These are phyloP conservation scores for Stentor roeselii DNA, from an alignment of 73 alveolate species.

Conservation along the genomic window DNA sequence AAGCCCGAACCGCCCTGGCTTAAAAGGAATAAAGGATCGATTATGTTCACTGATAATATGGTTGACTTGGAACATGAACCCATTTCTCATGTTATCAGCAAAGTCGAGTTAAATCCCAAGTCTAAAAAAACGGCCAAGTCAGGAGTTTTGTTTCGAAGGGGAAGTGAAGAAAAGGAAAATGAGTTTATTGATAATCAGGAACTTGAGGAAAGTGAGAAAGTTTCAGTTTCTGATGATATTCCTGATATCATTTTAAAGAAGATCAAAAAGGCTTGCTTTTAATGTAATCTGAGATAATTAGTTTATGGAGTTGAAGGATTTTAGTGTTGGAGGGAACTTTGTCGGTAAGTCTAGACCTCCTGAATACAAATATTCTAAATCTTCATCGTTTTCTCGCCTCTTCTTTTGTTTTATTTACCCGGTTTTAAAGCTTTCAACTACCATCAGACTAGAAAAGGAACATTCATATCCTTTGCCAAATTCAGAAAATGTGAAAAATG, in stretches of 20 bases:
- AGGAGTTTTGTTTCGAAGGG: background rate
- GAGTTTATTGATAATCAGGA: background rate
- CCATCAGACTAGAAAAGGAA: background rate
- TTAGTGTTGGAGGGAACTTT: no score
- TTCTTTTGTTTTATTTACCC: background rate
- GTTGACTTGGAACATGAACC: conserved; percentile 13
- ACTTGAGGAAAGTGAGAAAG: background rate
- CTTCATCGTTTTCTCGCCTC: background rate
- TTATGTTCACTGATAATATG: conserved; percentile 1
- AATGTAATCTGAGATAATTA: background rate
- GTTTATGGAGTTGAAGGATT: background rate
- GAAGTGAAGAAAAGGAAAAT: background rate
- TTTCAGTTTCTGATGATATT: background rate
- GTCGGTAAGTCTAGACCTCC: no score
- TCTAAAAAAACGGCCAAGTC: background rate
- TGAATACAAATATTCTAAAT: background rate
- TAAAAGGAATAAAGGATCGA: background rate
- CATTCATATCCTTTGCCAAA: background rate
- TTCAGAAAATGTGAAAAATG: background rate
- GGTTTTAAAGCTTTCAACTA: background rate
- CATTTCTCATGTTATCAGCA: background rate
- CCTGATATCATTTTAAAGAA: background rate
- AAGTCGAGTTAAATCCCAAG: background rate
- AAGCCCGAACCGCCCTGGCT: conserved; percentile 24
- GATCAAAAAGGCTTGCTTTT: background rate